Percentiles rank a stretch among this genome's conserved stretches.
Conservation (phyloP, 352 stramenopile genomes). For the Globisporangium megalacanthum region DNA sequence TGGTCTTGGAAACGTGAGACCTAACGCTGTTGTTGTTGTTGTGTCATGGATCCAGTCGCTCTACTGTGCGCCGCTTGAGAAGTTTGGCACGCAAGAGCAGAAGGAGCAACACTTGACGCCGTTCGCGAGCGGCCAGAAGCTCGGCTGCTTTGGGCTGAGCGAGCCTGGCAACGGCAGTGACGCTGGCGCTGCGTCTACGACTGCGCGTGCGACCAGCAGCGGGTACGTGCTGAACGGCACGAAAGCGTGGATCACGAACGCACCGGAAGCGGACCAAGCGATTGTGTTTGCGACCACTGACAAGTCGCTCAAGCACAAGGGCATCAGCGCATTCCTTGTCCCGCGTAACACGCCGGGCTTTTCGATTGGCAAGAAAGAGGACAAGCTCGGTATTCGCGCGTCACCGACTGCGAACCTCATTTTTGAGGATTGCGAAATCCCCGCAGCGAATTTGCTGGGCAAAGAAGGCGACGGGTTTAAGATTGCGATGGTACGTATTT, state of each 20-base stretch:
- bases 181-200: conserved; percentile 92
- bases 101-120: conserved; percentile 88
- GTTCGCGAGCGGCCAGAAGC: conserved; percentile 87
- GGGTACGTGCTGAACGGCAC: conserved; percentile 96
- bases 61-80: conserved; percentile 93
- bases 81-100: conserved; percentile 90
- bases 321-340: conserved; percentile 96
- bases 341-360: conserved; percentile 90
- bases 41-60: conserved; percentile 83
- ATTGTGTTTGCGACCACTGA: conserved; percentile 98
- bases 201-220: conserved; percentile 73
- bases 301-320: conserved; percentile 94
- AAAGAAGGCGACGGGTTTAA: conserved; percentile 87
- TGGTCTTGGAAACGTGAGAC: neutral
- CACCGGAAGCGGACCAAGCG: conserved; percentile 88
- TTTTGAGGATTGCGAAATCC: conserved; percentile 92
- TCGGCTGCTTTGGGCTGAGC: conserved; percentile 94
- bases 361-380: conserved; percentile 95
- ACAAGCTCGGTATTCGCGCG: conserved; percentile 96
- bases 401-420: conserved; percentile 97
- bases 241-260: conserved; percentile 97
- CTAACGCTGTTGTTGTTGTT: conserved; percentile 5
- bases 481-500: conserved; percentile 59
- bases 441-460: conserved; percentile 84
- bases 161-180: conserved; percentile 94